A percentile compares a stretch with the other conserved stretches of the same genome.
These are phyloP conservation scores for Chrysochromulina parva DNA, from an alignment of 78 protist genomes.

Conservation along the genomic window DNA sequence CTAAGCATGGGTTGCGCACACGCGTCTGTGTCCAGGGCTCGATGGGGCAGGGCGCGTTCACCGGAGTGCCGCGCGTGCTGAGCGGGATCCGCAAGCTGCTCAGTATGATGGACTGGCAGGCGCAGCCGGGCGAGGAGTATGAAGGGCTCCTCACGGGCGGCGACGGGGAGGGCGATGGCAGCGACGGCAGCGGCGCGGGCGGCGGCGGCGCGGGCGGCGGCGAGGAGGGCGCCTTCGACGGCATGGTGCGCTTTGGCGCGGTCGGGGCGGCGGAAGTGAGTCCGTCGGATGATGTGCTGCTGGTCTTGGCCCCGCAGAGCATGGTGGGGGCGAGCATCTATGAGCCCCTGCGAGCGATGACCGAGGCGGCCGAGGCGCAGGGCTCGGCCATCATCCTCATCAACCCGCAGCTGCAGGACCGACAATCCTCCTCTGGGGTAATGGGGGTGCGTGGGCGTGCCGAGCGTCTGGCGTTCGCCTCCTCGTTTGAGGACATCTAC, in stretches of 20 bases:
- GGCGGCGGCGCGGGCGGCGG: not conserved
- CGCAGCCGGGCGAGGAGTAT: not conserved
- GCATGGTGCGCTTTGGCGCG: not conserved
- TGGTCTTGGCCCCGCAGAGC: constrained; percentile 20
- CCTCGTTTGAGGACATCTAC: not conserved
- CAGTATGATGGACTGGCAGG: constrained; percentile 35
- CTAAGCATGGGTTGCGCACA: not conserved
- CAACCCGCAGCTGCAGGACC: not conserved
- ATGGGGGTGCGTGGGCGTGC: constrained; percentile 6
- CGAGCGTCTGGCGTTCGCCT: constrained; percentile 18
- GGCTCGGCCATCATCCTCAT: constrained; percentile 18
- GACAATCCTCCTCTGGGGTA: not conserved
- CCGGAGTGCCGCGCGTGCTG: constrained; percentile 30
- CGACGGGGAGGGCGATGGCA: not conserved
- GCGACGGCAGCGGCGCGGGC: not conserved
- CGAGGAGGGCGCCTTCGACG: not conserved
- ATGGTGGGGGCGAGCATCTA: constrained; percentile 30
- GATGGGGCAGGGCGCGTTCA: constrained; percentile 33
- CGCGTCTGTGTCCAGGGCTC: constrained; percentile 26
- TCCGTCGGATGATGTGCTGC: not conserved
- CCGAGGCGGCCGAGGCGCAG: not conserved
- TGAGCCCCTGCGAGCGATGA: constrained; percentile 26
- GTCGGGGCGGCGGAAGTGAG: not conserved
- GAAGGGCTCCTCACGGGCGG: not conserved
- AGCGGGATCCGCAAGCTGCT: not conserved